Base-by-base conservation (phyloP, 257 asterid species). In the Rauvolfia tetraphylla region DNA sequence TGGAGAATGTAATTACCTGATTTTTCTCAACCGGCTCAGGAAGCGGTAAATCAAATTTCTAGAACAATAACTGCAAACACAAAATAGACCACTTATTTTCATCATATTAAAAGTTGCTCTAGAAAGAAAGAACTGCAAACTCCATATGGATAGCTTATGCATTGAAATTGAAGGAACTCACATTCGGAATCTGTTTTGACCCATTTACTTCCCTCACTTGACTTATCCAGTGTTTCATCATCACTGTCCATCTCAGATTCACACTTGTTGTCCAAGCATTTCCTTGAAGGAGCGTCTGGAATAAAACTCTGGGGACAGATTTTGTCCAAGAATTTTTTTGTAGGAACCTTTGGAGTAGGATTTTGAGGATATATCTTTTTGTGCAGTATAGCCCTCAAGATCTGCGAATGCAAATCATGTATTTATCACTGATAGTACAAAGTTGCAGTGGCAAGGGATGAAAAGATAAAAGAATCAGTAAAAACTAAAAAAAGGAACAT, bases 161-260 rank as follows among this genome's bases (percentile, higher is more conserved):
- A 38, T 65, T 31, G 18, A 48, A 38, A 61, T 34, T 20, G 39
- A 48, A 56, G 27, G 53, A 56, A 72, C 93, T 91, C 82, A 93
- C 98, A 93, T 72, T 93, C 96, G 49, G 93, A 89, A 76, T 93
- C 97, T 65, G 98, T 89, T 78, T 88, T 93, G 71, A 81, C 97
- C 97, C 98, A 93, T 88, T 89, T 93, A 71, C 86, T 86, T 72
- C 84, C 80, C 48, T 82, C 80, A 41, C 17, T 74, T 56, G 34
- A 67, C 72, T 69, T 75, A 44, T 80, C 82, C 63, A 5, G 8
- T 36, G 77, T 83, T 70, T 82, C 91, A 13, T 80, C 89, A 15
- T 82, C 84, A n/a, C 73, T 72, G 20, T 79, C 87, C 8, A 7
- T 57, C 66, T 83, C 90, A 22, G 76, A 63, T 80, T 57, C 69